Evolutionary conservation across 768 basidiomycete species (phyloP), one percentile per base, ranked within the genome.

Genomic region (Dioszegia crocea): DNA sequence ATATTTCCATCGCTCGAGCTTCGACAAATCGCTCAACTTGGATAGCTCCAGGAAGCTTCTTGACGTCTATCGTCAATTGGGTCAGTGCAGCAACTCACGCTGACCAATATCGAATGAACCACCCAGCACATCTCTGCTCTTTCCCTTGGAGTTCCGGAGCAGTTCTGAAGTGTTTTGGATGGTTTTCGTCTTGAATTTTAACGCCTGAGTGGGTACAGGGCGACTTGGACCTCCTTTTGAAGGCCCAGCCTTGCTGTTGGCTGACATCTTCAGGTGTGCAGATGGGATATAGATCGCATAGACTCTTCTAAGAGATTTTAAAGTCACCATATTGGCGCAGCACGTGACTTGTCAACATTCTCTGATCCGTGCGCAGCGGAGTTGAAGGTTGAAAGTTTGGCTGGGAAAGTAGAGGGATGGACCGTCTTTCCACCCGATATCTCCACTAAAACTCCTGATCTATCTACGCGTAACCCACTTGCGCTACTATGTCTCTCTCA

Each of bases 1-100:
- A 80, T 59, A 97, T 91, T 78, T 99, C 94, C 19, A 57, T n/a
- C 21, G 9, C 38, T 27, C 56, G 61, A 39, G 63, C 91, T 81
- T 92, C 86, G 17, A 86, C 83, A 74, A 98, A 94, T 71, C 83
- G 86, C 71, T 94, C 92, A 23, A 94, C 87, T 67, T 93, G 88
- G 55, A 98, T 82, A 1, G 85, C 81, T 27, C 82, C 80, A 2
- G 90, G 89, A 17, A 96, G 24, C 5, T 53, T 53, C 38, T 41
- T 38, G 4, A 52, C 50, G 39, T 41, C 51, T 52, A 24, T 17
- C 17, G 21, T 26, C 11, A 50, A 17, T 45, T 26, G 12, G n/a
- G 46, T 27, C 43, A 29, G 29, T 24, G 4, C 14, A n/a, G n/a
- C 23, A 12, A 63, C 64, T 59, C 40, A 69, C 67, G 59, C 26